Evolutionary conservation across 305 asterid genomes (phyloP), one percentile per base, ranked within the genome.

Genomic region (Petunia hybrid): DNA sequence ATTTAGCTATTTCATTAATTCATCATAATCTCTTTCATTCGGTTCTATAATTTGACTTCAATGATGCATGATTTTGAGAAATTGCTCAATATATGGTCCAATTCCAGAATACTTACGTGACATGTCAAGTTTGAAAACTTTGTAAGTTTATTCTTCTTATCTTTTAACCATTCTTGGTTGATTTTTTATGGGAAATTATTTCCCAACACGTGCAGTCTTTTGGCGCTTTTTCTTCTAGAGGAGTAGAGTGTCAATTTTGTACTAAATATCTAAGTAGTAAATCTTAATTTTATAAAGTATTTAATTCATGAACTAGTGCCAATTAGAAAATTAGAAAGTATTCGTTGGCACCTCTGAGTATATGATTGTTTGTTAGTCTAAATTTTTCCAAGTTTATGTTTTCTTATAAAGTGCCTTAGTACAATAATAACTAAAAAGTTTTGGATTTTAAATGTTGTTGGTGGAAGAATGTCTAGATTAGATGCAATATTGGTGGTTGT

Each of bases 41-140:
- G 36, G 65, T 67, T 64, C 40, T 38, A 8, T 81, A 68, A 70
- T 68, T 78, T 76, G 63, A 38, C 61, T 79, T 22, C 75, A 60
- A 36, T 85, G 86, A 55, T 88, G 90, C 94, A 94, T 98, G 86
- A 64, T 86, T 80, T 77, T 94, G 80, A 91, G 93, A 82, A 95
- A 94, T 87, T 95, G 98, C 85, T 94, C 94, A 10, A 89, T 95
- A 84, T 39, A 4, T 61, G 98, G 90, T 83, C 35, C 60, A 8
- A 94, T 95, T 74, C 97, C 98, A 2, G 74, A 60, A 9, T 83
- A 87, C 86, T 6, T 95, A 13, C 87, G 88, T 80, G 77, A 3
- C 69, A 65, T 89, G 89, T 45, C 2, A 53, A 0, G 0, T 0
- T 80, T 95, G 79, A 82, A 79, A 80, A 81, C 85, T 78, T 75